Percentiles rank a stretch among this genome's conserved stretches.
Conservation (phyloP, 257 asterid species). For the Solanum arcanum region DNA sequence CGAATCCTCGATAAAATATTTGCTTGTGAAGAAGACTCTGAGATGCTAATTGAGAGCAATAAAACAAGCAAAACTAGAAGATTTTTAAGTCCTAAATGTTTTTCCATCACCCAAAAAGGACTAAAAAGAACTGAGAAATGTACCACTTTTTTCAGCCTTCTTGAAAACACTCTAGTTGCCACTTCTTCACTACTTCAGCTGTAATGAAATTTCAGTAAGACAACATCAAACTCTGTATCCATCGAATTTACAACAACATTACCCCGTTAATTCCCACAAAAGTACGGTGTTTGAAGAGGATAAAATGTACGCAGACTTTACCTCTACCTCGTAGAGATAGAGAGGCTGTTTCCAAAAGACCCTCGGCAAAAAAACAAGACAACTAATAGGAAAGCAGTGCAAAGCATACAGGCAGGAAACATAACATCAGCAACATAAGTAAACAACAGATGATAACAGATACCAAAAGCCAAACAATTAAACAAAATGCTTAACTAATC, state of each 20-base stretch:
- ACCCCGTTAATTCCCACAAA: too few relatives aligned
- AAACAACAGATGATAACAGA: too few relatives aligned
- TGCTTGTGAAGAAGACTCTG: constrained; percentile 44
- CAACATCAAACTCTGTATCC: background rate
- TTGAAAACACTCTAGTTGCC: background rate
- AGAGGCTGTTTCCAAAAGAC: too few relatives aligned
- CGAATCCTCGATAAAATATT: constrained; percentile 39
- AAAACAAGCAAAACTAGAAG: constrained; percentile 9
- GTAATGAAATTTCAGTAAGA: background rate
- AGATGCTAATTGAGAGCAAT: constrained; percentile 18
- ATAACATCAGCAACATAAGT: too few relatives aligned
- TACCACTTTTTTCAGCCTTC: background rate
- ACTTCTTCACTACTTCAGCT: background rate
- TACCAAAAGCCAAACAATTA: too few relatives aligned
- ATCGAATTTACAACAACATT: background rate
- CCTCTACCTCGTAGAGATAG: too few relatives aligned
- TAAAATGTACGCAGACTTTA: too few relatives aligned
- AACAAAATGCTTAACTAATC: too few relatives aligned
- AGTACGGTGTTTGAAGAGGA: too few relatives aligned
- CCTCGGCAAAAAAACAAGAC: too few relatives aligned
- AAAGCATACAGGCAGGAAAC: too few relatives aligned
- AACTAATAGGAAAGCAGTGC: too few relatives aligned
- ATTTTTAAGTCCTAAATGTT: background rate
- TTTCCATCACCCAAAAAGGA: background rate
- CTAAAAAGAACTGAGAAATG: background rate